Base-by-base conservation (phyloP, 139 green algal species). In the Micractinium conductrix region DNA sequence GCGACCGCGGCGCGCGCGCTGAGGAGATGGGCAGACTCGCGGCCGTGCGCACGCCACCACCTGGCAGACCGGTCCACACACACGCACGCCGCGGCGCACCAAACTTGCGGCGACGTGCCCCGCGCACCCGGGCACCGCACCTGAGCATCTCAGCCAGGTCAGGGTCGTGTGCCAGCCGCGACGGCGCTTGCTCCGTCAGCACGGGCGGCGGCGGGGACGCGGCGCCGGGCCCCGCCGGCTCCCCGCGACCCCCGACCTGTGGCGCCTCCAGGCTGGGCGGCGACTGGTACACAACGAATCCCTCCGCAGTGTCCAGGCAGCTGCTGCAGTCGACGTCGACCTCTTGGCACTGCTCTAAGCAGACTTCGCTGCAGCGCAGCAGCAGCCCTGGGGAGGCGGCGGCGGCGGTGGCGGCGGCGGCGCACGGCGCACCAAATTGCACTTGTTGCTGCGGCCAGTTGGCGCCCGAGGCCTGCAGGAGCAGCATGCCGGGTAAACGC, bases 111-210 rank as follows among this genome's bases (percentile, higher is more conserved):
- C n/a, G n/a, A n/a, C n/a, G n/a, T n/a, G n/a, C n/a, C n/a, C n/a
- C n/a, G n/a, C n/a, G n/a, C n/a, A n/a, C n/a, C n/a, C n/a, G n/a
- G n/a, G n/a, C n/a, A 62, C 6, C 74, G 74, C 48, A 67, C 76
- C 55, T 72, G 38, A 82, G 55, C 76, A 73, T 70, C 42, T 71
- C 76, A 55, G 38, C 55, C 14, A 73, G 55, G 38, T 82, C 76
- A 17, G 76, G 55, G 40, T 82, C 76, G 0, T 8, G 10, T 42
- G 55, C 76, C 71, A 43, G 71, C 65, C n/a, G 65, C 65, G 35
- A 33, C 8, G 65, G 65, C 65, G 28, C 33, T 33, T 72, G 65
- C 17, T 72, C 65, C 43, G 37, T 33, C 0, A 72, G 65, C n/a
- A 40, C 65, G 37, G 65, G 65, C n/a, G 35, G 33, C n/a, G 65